These are phyloP conservation scores for Torulaspora delbrueckii DNA, from an alignment of 805 yeast genomes.

Conservation along the genomic window DNA sequence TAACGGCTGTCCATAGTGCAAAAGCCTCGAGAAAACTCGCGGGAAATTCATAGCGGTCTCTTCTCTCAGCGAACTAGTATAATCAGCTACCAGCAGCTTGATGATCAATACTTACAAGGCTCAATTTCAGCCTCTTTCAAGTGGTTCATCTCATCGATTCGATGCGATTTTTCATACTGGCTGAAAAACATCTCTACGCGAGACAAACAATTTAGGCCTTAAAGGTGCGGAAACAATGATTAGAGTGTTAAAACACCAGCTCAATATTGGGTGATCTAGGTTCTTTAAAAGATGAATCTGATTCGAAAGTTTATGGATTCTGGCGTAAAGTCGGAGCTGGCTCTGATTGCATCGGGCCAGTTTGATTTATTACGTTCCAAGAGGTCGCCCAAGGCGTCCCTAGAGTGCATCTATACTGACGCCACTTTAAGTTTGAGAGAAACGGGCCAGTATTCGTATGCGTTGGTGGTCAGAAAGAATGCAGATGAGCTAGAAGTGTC, in stretches of 20 bases:
- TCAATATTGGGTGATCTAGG: not conserved
- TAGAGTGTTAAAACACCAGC: not conserved
- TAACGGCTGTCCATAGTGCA: constrained; percentile 5
- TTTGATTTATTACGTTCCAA: constrained; percentile 69
- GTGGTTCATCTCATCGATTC: constrained; percentile 1
- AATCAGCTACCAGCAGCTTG: not conserved
- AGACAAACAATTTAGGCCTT: not conserved
- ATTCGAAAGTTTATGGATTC: constrained; percentile 58
- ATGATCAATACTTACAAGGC: not conserved
- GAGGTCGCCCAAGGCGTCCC: constrained; percentile 78
- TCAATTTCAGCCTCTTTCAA: not conserved
- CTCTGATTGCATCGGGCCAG: constrained; percentile 73
- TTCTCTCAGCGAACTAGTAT: not conserved
- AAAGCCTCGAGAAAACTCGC: constrained; percentile 6
- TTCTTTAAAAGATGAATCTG: constrained; percentile 53
- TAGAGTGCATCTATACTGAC: constrained; percentile 77
- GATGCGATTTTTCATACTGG: not conserved
- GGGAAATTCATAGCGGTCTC: constrained; percentile 2
- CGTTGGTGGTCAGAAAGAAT: constrained; percentile 62
- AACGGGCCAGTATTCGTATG: constrained; percentile 62
- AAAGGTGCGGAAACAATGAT: not conserved
- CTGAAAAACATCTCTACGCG: constrained; percentile 1
- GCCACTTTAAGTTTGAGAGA: constrained; percentile 69
- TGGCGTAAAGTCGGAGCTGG: constrained; percentile 54
- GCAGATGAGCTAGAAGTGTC: constrained; percentile 60